Percentiles rank a stretch among this genome's conserved stretches.
phyloP scores from a whole-genome alignment of 306 rosid species.

The Pueraria montana region DNA sequence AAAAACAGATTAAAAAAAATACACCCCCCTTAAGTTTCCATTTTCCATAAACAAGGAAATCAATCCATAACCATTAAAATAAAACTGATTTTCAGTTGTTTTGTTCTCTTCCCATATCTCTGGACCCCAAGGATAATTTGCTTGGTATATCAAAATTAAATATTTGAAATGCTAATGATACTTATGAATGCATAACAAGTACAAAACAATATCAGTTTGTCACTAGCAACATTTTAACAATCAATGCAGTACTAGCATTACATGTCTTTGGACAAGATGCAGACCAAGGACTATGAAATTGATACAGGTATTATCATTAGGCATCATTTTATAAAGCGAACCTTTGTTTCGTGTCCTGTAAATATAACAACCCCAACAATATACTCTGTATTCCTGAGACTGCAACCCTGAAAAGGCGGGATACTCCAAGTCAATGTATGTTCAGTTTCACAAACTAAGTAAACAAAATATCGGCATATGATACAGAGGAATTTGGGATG shows the following conservation, averaged over 20 bases:
- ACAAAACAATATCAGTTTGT: slow-evolving; percentile 18
- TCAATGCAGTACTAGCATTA: slow-evolving; percentile 22
- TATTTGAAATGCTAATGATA: slow-evolving; percentile 20
- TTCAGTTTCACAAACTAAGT: slow-evolving; percentile 24
- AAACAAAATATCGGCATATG: slow-evolving; percentile 28
- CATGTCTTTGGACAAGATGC: not conserved
- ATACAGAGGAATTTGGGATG: slow-evolving; percentile 19
- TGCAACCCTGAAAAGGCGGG: slow-evolving; percentile 84
- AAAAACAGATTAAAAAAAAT: not conserved
- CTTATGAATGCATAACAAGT: not conserved
- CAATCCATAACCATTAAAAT: slow-evolving; percentile 14
- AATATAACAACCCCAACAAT: slow-evolving; percentile 92
- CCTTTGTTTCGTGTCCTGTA: slow-evolving; percentile 99
- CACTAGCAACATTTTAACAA: slow-evolving; percentile 19
- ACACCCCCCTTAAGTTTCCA: not conserved
- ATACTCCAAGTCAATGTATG: slow-evolving; percentile 41
- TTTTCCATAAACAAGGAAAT: not conserved
- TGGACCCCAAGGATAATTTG: not conserved
- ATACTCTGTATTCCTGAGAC: slow-evolving; percentile 96
- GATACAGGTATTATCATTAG: not conserved
- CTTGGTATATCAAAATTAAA: not conserved
- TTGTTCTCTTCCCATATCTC: slow-evolving; percentile 27
- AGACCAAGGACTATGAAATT: slow-evolving; percentile 23
- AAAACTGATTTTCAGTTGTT: slow-evolving; percentile 20
- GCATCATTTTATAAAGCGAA: slow-evolving; percentile 50